Percentiles rank a stretch among this genome's conserved stretches.
Conservation (phyloP, 208 protist genomes). For the Histomonas meleagridis region DNA sequence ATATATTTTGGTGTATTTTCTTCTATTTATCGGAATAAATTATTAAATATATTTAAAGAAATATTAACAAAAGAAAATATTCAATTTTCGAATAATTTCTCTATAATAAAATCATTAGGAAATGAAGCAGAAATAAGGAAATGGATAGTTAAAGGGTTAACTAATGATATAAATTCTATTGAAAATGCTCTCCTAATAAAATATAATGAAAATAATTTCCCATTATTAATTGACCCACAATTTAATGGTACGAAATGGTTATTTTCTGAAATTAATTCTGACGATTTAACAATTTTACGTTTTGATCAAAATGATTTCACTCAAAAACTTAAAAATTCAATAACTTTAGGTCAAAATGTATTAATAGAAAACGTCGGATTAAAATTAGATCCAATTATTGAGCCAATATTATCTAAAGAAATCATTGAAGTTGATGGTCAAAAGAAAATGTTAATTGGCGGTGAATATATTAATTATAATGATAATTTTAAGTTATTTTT, state of each 20-base stretch:
- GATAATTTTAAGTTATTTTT: constrained; percentile 59
- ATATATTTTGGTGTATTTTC: constrained; percentile 83
- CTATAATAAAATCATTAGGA: constrained; percentile 71
- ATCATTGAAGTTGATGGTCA: constrained; percentile 52
- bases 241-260: constrained; percentile 52
- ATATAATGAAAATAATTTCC: not conserved
- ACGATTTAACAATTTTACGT: constrained; percentile 78
- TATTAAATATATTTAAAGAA: constrained; percentile 63
- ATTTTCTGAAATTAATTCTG: constrained; percentile 69
- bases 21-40: constrained; percentile 67
- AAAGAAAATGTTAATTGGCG: constrained; percentile 57
- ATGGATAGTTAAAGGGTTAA: constrained; percentile 83
- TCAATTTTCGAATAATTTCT: constrained; percentile 59
- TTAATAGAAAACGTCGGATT: constrained; percentile 85
- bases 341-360: constrained; percentile 71
- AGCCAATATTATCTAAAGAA: constrained; percentile 76
- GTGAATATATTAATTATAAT: constrained; percentile 60
- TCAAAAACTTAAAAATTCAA: constrained; percentile 69
- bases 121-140: constrained; percentile 79
- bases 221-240: constrained; percentile 56
- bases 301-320: constrained; percentile 77
- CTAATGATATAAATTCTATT: constrained; percentile 79
- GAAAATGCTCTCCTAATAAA: constrained; percentile 70
- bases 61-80: constrained; percentile 57
- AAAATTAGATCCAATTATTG: constrained; percentile 84